Conservation (phyloP, 1,284 basidiomycete species). For the Lentinus polychrous region DNA sequence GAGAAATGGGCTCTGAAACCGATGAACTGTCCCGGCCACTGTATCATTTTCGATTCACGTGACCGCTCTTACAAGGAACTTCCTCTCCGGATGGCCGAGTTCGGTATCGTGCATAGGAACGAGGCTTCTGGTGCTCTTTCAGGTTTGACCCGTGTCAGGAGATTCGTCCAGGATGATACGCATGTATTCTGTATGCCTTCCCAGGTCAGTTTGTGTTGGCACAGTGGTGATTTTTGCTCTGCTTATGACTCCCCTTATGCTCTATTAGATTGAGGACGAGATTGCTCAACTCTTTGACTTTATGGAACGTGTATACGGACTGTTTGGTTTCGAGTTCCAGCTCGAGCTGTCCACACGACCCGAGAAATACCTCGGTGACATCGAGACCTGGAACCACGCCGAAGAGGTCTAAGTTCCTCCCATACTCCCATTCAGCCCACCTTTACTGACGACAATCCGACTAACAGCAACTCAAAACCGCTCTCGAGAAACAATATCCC, state of each 20-base stretch:
- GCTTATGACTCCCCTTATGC: background rate
- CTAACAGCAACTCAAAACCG: conserved; percentile 71
- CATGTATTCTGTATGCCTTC: conserved; percentile 97
- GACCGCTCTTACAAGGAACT: conserved; percentile 96
- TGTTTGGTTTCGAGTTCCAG: conserved; percentile 97
- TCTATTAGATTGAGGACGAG: conserved; percentile 75
- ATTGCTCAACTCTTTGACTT: conserved; percentile 90
- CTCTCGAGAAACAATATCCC: conserved; percentile 83
- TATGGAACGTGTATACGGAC: conserved; percentile 88
- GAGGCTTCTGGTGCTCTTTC: conserved; percentile 94
- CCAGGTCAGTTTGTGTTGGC: conserved; percentile 47
- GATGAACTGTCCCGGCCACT: conserved; percentile 99
- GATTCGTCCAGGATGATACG: conserved; percentile 97
- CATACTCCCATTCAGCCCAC: background rate
- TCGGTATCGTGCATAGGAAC: conserved; percentile 96
- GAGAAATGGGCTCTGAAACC: conserved; percentile 94
- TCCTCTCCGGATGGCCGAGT: conserved; percentile 96
- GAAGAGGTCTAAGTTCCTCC: conserved; percentile 53
- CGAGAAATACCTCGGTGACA: conserved; percentile 87
- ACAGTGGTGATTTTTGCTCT: background rate
- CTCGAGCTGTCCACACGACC: conserved; percentile 95
- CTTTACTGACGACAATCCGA: background rate
- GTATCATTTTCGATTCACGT: conserved; percentile 91
- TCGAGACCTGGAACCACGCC: conserved; percentile 88
- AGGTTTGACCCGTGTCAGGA: conserved; percentile 87